Conservation (phyloP, 148 eudicot species). For the Fagopyrum homotropicum region DNA sequence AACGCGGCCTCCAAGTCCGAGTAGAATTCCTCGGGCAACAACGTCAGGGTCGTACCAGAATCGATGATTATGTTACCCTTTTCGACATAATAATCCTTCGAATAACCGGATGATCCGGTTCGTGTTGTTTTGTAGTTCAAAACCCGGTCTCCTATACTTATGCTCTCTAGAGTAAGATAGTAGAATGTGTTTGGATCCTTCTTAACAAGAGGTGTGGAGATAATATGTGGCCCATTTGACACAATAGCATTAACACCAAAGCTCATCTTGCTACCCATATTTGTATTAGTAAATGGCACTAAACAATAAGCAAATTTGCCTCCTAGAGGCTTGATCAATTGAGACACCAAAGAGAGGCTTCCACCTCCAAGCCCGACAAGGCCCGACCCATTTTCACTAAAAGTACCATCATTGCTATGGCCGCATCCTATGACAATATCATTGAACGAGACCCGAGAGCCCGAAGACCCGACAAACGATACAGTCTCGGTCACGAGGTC, state of each 20-base stretch:
- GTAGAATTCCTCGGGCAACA: slow-evolving; percentile 22
- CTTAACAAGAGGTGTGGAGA: slow-evolving; percentile 40
- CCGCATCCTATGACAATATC: slow-evolving; percentile 41
- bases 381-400: slow-evolving; percentile 28
- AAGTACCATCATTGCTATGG: slow-evolving; percentile 29
- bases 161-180: slow-evolving; percentile 34
- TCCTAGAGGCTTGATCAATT: slow-evolving; percentile 23
- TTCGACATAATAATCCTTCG: background rate
- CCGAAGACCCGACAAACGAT: slow-evolving; percentile 12
- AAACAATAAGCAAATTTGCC: slow-evolving; percentile 48
- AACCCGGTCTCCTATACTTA: slow-evolving; percentile 20
- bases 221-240: slow-evolving; percentile 23
- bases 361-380: slow-evolving; percentile 49
- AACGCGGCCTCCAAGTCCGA: slow-evolving; percentile 14
- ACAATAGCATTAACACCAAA: slow-evolving; percentile 41
- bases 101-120: background rate
- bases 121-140: background rate
- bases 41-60: slow-evolving; percentile 69
- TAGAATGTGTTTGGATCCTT: slow-evolving; percentile 27
- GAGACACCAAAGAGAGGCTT: slow-evolving; percentile 29
- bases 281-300: slow-evolving; percentile 14
- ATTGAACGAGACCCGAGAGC: slow-evolving; percentile 5
- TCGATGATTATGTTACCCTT: slow-evolving; percentile 69
- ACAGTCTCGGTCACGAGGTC: slow-evolving; percentile 26
- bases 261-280: slow-evolving; percentile 27